A percentile compares a stretch with the other conserved stretches of the same genome.
Evolutionary conservation across 768 basidiomycete species (phyloP).

Genomic region (Nevesoporus exiguus): DNA sequence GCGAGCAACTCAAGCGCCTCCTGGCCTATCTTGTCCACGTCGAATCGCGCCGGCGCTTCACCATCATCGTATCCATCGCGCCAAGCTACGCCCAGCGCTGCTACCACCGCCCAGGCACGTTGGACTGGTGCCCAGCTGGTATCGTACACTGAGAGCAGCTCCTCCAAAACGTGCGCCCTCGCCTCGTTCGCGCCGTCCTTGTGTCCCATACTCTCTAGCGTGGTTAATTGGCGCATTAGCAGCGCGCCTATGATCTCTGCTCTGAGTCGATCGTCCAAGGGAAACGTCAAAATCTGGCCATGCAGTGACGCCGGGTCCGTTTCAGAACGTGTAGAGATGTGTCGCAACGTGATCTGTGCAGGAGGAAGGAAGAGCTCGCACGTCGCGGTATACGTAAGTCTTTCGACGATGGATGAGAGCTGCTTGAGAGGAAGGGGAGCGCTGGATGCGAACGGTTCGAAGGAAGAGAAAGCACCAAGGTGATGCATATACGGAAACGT

Average conservation of each 20-base stretch:
- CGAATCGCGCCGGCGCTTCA: constrained; percentile 18
- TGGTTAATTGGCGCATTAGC: constrained; percentile 58
- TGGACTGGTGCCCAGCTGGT: constrained; percentile 49
- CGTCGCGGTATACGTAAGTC: constrained; percentile 61
- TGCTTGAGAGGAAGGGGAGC: constrained; percentile 46
- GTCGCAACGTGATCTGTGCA: constrained; percentile 45
- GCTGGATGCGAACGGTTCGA: constrained; percentile 37
- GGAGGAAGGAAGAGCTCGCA: constrained; percentile 62
- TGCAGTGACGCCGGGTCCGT: not conserved
- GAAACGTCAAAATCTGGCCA: constrained; percentile 13
- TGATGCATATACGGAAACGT: constrained; percentile 49
- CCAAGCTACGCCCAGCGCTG: constrained; percentile 48
- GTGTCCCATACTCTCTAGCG: constrained; percentile 51
- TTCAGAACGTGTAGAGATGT: not conserved
- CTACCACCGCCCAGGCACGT: constrained; percentile 53
- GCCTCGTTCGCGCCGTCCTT: constrained; percentile 52
- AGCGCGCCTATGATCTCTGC: constrained; percentile 47
- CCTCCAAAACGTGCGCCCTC: constrained; percentile 42
- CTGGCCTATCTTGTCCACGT: constrained; percentile 36
- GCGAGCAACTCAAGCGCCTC: constrained; percentile 43
- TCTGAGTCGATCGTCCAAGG: constrained; percentile 6
- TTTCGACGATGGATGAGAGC: constrained; percentile 57
- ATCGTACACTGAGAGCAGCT: constrained; percentile 50
- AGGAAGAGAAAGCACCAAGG: constrained; percentile 11
- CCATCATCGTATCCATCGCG: constrained; percentile 21